These are phyloP conservation scores for Durusdinium trenchii DNA, from an alignment of 73 alveolate species.

Conservation along the genomic window DNA sequence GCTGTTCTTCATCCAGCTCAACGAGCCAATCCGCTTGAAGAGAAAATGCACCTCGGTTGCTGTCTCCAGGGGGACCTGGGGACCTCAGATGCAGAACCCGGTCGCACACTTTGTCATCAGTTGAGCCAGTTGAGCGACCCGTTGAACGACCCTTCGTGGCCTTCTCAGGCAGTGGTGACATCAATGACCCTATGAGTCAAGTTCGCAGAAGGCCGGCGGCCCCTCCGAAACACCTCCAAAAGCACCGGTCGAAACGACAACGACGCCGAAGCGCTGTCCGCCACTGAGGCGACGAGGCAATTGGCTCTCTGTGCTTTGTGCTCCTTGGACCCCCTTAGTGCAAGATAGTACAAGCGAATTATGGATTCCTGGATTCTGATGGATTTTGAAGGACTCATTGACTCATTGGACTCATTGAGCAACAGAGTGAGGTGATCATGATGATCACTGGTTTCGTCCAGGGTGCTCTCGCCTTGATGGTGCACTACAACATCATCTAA, in stretches of 20 bases:
- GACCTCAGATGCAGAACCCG: background rate
- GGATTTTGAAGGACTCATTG: too few relatives aligned
- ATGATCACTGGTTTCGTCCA: constrained; percentile 94
- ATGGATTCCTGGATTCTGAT: too few relatives aligned
- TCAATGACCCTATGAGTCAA: constrained; percentile 80
- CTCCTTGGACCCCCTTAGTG: too few relatives aligned
- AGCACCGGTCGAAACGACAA: background rate
- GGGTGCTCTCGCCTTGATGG: constrained; percentile 75
- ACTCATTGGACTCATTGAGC: background rate
- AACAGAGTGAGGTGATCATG: constrained; percentile 61
- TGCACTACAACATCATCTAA: constrained; percentile 87
- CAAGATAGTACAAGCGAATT: too few relatives aligned
- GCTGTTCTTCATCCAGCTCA: constrained; percentile 71
- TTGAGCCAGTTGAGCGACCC: background rate
- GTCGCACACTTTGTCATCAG: too few relatives aligned
- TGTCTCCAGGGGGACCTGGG: background rate
- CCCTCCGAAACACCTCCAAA: background rate
- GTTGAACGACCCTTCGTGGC: background rate
- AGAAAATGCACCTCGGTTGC: constrained; percentile 45
- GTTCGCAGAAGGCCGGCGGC: constrained; percentile 48
- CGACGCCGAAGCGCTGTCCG: background rate
- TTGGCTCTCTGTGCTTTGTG: constrained; percentile 86
- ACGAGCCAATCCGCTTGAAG: constrained; percentile 81
- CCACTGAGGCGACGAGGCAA: constrained; percentile 50
- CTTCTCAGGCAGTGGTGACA: constrained; percentile 75